Evolutionary conservation across 148 eudicot genomes (phyloP).

Genomic region (Silene latifolia): DNA sequence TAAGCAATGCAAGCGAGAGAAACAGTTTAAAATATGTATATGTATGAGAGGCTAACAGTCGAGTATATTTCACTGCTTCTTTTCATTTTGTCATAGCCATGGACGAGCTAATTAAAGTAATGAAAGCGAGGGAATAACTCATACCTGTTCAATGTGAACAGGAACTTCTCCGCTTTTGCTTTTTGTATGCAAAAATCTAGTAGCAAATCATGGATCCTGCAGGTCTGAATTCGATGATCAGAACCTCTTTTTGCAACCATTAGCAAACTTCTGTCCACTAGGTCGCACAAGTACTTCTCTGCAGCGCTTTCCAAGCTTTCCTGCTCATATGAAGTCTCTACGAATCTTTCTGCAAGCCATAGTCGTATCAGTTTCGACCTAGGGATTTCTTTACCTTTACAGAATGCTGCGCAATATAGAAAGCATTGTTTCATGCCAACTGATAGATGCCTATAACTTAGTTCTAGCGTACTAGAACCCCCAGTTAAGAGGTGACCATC

Average conservation of each 20-base stretch:
- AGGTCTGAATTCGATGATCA: not conserved
- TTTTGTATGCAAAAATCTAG: not conserved
- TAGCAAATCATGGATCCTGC: not conserved
- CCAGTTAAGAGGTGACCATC: not conserved
- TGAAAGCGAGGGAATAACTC: too few relatives aligned
- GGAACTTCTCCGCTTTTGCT: not conserved
- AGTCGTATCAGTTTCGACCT: not conserved
- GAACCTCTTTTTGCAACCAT: not conserved
- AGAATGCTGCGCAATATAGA: not conserved
- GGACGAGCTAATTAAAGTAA: too few relatives aligned
- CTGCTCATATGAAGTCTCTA: not conserved
- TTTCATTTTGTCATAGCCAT: too few relatives aligned
- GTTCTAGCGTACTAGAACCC: not conserved
- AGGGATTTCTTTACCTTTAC: not conserved
- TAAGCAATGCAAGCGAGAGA: too few relatives aligned
- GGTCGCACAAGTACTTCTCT: not conserved
- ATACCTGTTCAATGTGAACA: not conserved
- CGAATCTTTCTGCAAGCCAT: not conserved
- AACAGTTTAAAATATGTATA: too few relatives aligned
- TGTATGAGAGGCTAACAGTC: too few relatives aligned
- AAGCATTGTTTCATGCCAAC: not conserved
- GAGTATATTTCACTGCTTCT: too few relatives aligned
- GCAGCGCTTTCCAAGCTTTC: not conserved
- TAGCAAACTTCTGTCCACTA: not conserved
- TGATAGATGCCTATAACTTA: slow-evolving; percentile 1